Base-by-base conservation (phyloP, 148 eudicot species). In the Dysphania ambrosioides region DNA sequence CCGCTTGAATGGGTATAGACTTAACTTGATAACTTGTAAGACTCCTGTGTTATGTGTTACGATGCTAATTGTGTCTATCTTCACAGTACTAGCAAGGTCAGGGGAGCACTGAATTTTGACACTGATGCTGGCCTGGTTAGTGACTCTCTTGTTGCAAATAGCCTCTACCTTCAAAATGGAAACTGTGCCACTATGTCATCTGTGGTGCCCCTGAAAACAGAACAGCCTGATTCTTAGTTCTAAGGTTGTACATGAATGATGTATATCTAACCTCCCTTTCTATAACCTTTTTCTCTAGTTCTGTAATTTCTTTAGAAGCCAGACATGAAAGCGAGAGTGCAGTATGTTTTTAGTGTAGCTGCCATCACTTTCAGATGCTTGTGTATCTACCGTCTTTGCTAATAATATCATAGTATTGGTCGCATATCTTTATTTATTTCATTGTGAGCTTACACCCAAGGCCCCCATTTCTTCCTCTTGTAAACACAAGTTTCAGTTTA, bases 111-210 rank as follows among this genome's bases (percentile, higher is more conserved):
- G 56, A 92, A 89, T 67, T 89, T 90, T 18, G 55, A 66, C n/a
- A 87, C 81, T 16, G 96, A 92, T 78, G 92, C 77, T 34, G 97
- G 97, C 42, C 76, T 96, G 82, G 95, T 96, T 2, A 92, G 93
- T 7, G 99, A 96, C 82, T 85, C 99, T 21, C 72, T 92, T 41
- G 97, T 92, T 71, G 97, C 97, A 26, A 85, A 85, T 67, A 90
- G 90, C 77, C 89, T 96, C 26, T 79, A 74, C 82, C 83, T 87
- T 47, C 94, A 85, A 61, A 90, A 89, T 66, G 97, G 92, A 42
- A 87, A 73, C 29, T 56, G 84, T 75, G 82, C 67, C 31, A 78
- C 64, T 27, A 77, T 88, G 1, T 79, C 91, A 29, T 73, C 96
- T 4, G 78, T 71, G 42, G 78, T 56, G 23, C 75, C 86, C 2